Conservation (phyloP, 2,329 filamentous ascomycete genomes). For the Acrodontium crateriforme region DNA sequence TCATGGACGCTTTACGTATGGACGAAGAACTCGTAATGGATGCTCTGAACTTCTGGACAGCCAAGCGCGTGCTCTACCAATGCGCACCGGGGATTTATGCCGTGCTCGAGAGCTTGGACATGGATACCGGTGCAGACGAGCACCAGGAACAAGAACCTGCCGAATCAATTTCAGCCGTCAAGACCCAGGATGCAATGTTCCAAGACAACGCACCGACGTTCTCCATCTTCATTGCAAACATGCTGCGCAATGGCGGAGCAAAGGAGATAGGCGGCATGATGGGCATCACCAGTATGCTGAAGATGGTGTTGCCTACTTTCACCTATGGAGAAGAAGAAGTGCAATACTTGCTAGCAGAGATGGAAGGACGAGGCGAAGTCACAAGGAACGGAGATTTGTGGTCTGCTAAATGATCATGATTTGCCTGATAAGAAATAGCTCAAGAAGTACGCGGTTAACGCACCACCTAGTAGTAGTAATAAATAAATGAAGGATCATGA, state of each 20-base stretch:
- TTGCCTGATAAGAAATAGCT: too few relatives aligned
- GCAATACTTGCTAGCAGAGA: conserved; percentile 61
- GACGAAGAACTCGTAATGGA: conserved; percentile 56
- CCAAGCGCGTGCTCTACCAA: conserved; percentile 51
- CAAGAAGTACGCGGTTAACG: too few relatives aligned
- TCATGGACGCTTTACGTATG: conserved; percentile 49
- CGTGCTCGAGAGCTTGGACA: conserved; percentile 52
- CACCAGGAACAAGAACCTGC: conserved; percentile 17
- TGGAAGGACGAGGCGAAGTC: conserved; percentile 59
- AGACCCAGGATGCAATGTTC: conserved; percentile 43
- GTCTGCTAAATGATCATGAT: too few relatives aligned
- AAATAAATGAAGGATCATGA: too few relatives aligned
- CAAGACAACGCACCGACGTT: conserved; percentile 62
- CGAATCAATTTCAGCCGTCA: conserved; percentile 34
- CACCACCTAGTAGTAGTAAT: too few relatives aligned
- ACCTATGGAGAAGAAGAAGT: conserved; percentile 82
- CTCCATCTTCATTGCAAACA: conserved; percentile 83
- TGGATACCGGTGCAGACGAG: conserved; percentile 20
- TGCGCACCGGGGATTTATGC: conserved; percentile 40
- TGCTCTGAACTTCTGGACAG: conserved; percentile 59
- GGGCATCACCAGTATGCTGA: conserved; percentile 86
- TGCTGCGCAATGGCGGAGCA: conserved; percentile 70
- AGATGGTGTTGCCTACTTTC: conserved; percentile 79
- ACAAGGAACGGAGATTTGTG: conserved; percentile 26
- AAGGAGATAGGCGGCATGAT: conserved; percentile 54